phyloP scores from a whole-genome alignment of 306 rosid species.

The Cucurbita ficifolia region DNA sequence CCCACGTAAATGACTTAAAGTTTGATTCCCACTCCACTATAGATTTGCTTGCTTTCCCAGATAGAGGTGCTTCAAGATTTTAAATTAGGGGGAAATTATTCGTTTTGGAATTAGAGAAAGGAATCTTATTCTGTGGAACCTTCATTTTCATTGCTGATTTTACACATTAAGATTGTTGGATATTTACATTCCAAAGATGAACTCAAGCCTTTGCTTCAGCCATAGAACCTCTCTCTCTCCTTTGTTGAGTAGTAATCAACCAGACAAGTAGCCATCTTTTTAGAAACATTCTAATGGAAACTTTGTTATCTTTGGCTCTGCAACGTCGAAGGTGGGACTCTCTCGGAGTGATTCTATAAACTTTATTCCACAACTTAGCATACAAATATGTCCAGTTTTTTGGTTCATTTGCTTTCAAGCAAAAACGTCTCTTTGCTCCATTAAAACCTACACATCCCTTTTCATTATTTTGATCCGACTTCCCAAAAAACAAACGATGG shows the following conservation, averaged over 20 bases:
- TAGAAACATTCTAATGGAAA: background rate
- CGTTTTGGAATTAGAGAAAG: constrained; percentile 1
- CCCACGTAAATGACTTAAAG: background rate
- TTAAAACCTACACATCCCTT: background rate
- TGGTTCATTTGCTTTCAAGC: background rate
- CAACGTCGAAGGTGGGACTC: background rate
- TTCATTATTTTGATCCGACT: background rate
- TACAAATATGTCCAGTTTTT: background rate
- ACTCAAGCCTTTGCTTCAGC: background rate
- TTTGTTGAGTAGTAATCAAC: background rate
- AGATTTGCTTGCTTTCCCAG: background rate
- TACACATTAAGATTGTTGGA: background rate
- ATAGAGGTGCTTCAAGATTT: background rate
- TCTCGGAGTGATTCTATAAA: background rate
- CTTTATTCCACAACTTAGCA: background rate
- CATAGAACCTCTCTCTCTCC: background rate
- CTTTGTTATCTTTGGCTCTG: background rate
- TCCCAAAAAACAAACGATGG: background rate
- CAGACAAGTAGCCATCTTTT: background rate
- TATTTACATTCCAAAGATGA: background rate
- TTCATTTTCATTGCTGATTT: background rate
- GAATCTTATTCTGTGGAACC: constrained; percentile 9
- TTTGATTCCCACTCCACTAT: constrained; percentile 9
- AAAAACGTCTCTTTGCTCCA: background rate
- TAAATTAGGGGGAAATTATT: background rate